Evolutionary conservation across 2,329 filamentous ascomycete genomes (phyloP).

Genomic region (Monosporascus ibericus): DNA sequence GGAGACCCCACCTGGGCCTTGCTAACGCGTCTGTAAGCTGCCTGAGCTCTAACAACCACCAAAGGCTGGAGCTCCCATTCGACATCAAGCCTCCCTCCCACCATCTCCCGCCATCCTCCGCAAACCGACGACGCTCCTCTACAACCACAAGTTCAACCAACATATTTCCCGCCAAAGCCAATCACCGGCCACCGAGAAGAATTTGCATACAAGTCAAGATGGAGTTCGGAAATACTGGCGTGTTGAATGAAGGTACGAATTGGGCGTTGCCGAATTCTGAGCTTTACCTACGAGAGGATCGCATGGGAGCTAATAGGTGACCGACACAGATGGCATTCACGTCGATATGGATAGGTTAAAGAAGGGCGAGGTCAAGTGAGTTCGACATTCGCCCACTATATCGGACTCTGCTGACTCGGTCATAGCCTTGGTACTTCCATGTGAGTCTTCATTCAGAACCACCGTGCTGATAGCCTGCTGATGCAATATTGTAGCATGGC

Average conservation of each 20-base stretch:
- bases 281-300: constrained; percentile 14
- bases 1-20: background rate
- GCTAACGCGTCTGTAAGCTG: constrained; percentile 7
- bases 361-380: constrained; percentile 98
- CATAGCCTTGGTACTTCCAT: constrained; percentile 91
- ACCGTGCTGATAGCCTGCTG: background rate
- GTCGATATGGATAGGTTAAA: constrained; percentile 98
- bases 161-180: background rate
- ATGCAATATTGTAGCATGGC: constrained; percentile 66
- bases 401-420: constrained; percentile 21
- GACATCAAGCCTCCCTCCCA: background rate
- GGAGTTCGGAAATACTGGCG: constrained; percentile 59
- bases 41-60: constrained; percentile 3
- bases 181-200: background rate
- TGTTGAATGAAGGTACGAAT: constrained; percentile 55
- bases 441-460: constrained; percentile 43
- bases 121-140: background rate
- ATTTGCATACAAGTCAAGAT: constrained; percentile 32
- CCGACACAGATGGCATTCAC: constrained; percentile 83
- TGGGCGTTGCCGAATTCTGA: constrained; percentile 7
- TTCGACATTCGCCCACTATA: constrained; percentile 19
- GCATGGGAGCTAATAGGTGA: constrained; percentile 15
- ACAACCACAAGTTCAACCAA: background rate
- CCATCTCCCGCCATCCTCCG: background rate
- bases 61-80: constrained; percentile 1